Evolutionary conservation across 495 filamentous ascomycete genomes (phyloP).

Genomic region (Penicillium riverlandense): DNA sequence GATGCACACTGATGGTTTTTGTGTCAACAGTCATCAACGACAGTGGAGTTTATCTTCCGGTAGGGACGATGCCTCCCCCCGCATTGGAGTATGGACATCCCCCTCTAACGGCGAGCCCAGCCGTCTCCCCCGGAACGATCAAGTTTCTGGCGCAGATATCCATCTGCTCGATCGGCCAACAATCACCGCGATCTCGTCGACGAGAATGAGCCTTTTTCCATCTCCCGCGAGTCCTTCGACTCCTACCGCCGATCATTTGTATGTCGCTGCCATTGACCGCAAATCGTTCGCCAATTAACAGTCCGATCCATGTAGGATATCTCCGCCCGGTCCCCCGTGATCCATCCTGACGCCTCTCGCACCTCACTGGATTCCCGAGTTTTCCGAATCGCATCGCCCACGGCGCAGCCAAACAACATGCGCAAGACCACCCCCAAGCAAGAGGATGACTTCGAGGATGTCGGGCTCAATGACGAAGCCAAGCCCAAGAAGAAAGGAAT

Average conservation of each 20-base stretch:
- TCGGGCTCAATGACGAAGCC: slow-evolving; percentile 74
- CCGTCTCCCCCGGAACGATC: slow-evolving; percentile 87
- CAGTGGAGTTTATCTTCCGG: slow-evolving; percentile 92
- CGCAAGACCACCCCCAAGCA: slow-evolving; percentile 50
- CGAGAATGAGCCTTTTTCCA: slow-evolving; percentile 90
- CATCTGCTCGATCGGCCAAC: slow-evolving; percentile 62
- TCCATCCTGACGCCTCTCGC: slow-evolving; percentile 54
- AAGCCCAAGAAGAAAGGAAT: slow-evolving; percentile 72
- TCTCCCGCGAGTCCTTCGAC: slow-evolving; percentile 96
- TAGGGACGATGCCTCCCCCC: slow-evolving; percentile 31
- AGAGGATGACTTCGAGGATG: slow-evolving; percentile 84
- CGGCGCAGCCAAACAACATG: slow-evolving; percentile 44
- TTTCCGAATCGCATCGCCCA: slow-evolving; percentile 43
- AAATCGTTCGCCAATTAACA: neutral
- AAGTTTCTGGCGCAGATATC: slow-evolving; percentile 72
- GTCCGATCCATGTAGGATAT: slow-evolving; percentile 61
- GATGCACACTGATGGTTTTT: neutral
- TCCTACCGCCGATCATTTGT: slow-evolving; percentile 96
- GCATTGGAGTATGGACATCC: neutral
- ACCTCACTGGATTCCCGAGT: slow-evolving; percentile 74
- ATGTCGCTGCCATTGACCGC: slow-evolving; percentile 25
- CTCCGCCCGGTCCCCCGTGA: slow-evolving; percentile 75
- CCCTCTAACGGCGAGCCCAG: slow-evolving; percentile 36
- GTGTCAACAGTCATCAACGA: slow-evolving; percentile 77
- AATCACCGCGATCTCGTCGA: slow-evolving; percentile 56